A percentile compares a stretch with the other conserved stretches of the same genome.
phyloP scores from a whole-genome alignment of 192 early-diverging fungal species.

The Podila verticillata region DNA sequence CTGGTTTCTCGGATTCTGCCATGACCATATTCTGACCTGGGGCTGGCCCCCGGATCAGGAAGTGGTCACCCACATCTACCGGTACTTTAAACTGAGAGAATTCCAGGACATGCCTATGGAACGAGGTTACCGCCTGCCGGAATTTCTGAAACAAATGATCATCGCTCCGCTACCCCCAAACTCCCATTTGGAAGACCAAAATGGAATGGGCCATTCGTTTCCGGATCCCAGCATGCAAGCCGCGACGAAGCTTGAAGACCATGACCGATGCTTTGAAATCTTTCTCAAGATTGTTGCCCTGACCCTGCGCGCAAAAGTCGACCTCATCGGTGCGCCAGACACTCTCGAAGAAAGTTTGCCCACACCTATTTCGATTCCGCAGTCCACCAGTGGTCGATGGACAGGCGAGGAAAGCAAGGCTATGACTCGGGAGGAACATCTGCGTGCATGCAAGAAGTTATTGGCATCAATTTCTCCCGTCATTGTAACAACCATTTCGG shows the following conservation, averaged over 20 bases:
- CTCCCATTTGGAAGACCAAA: background rate
- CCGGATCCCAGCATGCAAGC: background rate
- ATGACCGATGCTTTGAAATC: slow-evolving; percentile 37
- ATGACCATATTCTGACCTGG: slow-evolving; percentile 18
- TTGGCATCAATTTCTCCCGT: slow-evolving; percentile 9
- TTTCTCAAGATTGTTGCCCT: slow-evolving; percentile 33
- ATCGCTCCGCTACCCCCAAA: background rate
- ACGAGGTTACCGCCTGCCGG: slow-evolving; percentile 33
- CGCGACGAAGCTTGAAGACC: slow-evolving; percentile 6
- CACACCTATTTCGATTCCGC: background rate
- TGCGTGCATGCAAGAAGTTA: slow-evolving; percentile 31
- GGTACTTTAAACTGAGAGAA: slow-evolving; percentile 2
- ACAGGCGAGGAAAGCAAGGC: background rate
- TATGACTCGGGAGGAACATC: background rate
- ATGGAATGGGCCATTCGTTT: background rate
- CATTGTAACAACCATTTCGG: slow-evolving; percentile 1
- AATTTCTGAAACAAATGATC: slow-evolving; percentile 38
- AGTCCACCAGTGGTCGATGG: background rate
- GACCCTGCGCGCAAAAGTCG: slow-evolving; percentile 19
- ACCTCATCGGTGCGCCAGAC: background rate
- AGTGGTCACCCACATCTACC: slow-evolving; percentile 3
- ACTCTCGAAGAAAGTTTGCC: background rate
- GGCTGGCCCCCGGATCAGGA: slow-evolving; percentile 14
- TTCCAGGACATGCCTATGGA: slow-evolving; percentile 39
- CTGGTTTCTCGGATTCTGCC: slow-evolving; percentile 15